Percentiles rank a stretch among this genome's conserved stretches.
Conservation (phyloP, 2,329 filamentous ascomycete species). For the Botrytis galanthina region DNA sequence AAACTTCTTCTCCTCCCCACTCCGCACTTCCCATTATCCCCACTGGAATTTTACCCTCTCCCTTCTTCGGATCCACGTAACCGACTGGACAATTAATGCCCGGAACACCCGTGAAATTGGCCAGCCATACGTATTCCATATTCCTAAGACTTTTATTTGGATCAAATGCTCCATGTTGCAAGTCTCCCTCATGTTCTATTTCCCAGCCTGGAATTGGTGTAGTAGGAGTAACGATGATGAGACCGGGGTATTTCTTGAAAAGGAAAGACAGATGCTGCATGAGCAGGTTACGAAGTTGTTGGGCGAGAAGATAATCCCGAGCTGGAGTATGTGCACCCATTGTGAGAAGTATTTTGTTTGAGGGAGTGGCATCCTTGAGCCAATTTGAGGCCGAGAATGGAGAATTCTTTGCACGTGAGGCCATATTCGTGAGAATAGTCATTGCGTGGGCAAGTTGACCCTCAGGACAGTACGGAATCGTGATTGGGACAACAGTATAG, state of each 20-base stretch:
- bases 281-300: constrained; percentile 69
- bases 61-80: constrained; percentile 49
- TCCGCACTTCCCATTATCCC: constrained; percentile 63
- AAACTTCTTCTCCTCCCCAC: constrained; percentile 64
- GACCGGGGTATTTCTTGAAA: constrained; percentile 67
- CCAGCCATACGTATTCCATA: constrained; percentile 84
- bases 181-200: constrained; percentile 53
- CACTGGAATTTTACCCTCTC: constrained; percentile 58
- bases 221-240: constrained; percentile 78
- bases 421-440: constrained; percentile 72
- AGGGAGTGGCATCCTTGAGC: constrained; percentile 56
- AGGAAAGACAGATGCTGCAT: constrained; percentile 76
- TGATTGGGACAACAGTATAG: constrained; percentile 57
- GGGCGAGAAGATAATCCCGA: constrained; percentile 68
- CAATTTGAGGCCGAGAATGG: constrained; percentile 40
- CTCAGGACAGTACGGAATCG: constrained; percentile 64
- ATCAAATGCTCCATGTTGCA: constrained; percentile 71
- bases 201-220: constrained; percentile 72
- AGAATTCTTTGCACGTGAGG: constrained; percentile 41
- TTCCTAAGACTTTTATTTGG: constrained; percentile 69
- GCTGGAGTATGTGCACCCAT: constrained; percentile 63
- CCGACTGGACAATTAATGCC: constrained; percentile 73
- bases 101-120: constrained; percentile 78
- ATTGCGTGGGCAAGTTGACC: constrained; percentile 75
- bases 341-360: constrained; percentile 68